These are phyloP conservation scores for Huiozyma naganishii DNA, from an alignment of 805 yeast species.

Conservation along the genomic window DNA sequence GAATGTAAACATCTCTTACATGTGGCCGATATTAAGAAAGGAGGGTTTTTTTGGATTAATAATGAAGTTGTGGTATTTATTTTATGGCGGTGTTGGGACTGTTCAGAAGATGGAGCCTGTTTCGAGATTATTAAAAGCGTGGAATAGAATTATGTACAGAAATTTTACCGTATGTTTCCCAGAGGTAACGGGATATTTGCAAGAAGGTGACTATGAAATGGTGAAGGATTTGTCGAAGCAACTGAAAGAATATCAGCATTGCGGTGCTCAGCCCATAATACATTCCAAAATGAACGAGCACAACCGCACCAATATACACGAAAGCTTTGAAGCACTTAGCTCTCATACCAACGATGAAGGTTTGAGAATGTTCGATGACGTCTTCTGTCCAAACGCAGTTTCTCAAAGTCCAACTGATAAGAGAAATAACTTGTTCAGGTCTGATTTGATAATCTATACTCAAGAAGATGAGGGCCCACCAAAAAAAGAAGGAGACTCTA, in stretches of 20 bases:
- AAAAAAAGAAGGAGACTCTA: too few relatives aligned
- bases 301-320: too few relatives aligned
- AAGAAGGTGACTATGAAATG: slow-evolving; percentile 17
- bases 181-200: slow-evolving; percentile 17
- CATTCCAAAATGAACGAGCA: too few relatives aligned
- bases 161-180: slow-evolving; percentile 22
- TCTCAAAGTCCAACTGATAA: too few relatives aligned
- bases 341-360: too few relatives aligned
- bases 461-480: too few relatives aligned
- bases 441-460: too few relatives aligned
- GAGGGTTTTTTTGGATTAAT: slow-evolving; percentile 17
- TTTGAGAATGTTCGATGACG: too few relatives aligned
- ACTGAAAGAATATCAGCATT: slow-evolving; percentile 1
- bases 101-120: not conserved
- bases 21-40: slow-evolving; percentile 8
- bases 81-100: slow-evolving; percentile 6
- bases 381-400: too few relatives aligned
- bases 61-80: slow-evolving; percentile 12
- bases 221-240: slow-evolving; percentile 9
- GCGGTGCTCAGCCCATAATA: too few relatives aligned
- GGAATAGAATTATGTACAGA: slow-evolving; percentile 25
- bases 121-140: slow-evolving; percentile 9
- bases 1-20: slow-evolving; percentile 19
- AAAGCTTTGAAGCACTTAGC: too few relatives aligned
- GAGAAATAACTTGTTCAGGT: too few relatives aligned